Percentiles rank a stretch among this genome's conserved stretches.
Evolutionary conservation across 1,284 basidiomycete species (phyloP).

Genomic region (Coniferiporia weirii): DNA sequence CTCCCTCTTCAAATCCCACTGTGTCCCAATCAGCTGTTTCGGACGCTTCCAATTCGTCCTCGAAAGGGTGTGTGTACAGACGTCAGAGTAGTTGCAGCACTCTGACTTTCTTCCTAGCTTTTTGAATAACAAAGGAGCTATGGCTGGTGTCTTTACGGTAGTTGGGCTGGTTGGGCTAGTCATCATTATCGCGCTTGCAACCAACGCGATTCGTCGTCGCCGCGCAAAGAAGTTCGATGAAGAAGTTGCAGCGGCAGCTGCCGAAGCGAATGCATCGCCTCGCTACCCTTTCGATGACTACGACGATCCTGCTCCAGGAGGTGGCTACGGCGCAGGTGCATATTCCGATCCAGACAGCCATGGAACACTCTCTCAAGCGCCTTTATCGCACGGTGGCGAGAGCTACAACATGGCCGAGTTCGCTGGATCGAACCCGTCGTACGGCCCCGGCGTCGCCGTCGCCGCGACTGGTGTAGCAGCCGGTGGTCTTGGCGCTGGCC

Average conservation of each 20-base stretch:
- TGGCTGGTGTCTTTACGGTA: constrained; percentile 64
- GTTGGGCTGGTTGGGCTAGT: constrained; percentile 55
- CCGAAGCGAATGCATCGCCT: constrained; percentile 44
- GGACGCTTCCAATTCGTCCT: background rate
- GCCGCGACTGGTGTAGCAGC: constrained; percentile 25
- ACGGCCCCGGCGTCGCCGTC: background rate
- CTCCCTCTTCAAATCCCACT: no score
- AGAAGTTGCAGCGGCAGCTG: constrained; percentile 63
- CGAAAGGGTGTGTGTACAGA: background rate
- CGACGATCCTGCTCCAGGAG: constrained; percentile 27
- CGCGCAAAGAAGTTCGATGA: constrained; percentile 60
- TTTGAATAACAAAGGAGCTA: constrained; percentile 64
- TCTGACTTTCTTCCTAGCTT: constrained; percentile 41
- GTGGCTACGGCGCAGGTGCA: constrained; percentile 27
- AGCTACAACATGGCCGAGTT: constrained; percentile 52
- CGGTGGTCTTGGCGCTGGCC: constrained; percentile 25
- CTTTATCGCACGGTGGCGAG: constrained; percentile 34
- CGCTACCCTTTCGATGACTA: constrained; percentile 51
- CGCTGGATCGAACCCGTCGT: constrained; percentile 13
- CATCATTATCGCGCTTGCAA: constrained; percentile 47
- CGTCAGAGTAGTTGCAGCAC: background rate
- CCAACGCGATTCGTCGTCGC: constrained; percentile 51
- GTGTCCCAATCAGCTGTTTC: background rate
- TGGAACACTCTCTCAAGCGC: constrained; percentile 47
- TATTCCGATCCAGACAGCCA: constrained; percentile 56